Percentiles rank a stretch among this genome's conserved stretches.
These are phyloP conservation scores for Xerocomus potaroensis DNA, from an alignment of 768 basidiomycete genomes.

Conservation along the genomic window DNA sequence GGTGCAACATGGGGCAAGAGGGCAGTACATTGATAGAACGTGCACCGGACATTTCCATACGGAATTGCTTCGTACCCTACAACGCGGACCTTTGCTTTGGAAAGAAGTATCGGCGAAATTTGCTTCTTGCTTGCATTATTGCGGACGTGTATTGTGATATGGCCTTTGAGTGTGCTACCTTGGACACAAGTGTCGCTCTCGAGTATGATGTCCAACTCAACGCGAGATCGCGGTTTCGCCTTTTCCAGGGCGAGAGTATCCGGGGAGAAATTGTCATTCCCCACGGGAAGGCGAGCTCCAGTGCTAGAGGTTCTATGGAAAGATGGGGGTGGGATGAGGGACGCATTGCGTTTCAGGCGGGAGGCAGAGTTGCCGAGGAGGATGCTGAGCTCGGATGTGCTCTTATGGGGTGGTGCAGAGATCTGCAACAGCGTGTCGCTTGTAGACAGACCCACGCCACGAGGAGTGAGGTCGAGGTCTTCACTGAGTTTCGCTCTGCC, in stretches of 20 bases:
- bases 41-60: slow-evolving; percentile 55
- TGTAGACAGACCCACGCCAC: slow-evolving; percentile 35
- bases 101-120: slow-evolving; percentile 51
- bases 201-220: slow-evolving; percentile 78
- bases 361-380: slow-evolving; percentile 61
- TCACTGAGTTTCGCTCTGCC: slow-evolving; percentile 6
- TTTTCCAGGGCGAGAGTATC: slow-evolving; percentile 56
- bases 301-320: slow-evolving; percentile 7
- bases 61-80: slow-evolving; percentile 80
- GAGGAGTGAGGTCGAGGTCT: slow-evolving; percentile 3
- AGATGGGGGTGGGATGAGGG: slow-evolving; percentile 33
- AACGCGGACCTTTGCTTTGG: slow-evolving; percentile 73
- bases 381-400: slow-evolving; percentile 52
- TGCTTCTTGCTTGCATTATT: slow-evolving; percentile 51
- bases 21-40: slow-evolving; percentile 76
- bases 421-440: slow-evolving; percentile 51
- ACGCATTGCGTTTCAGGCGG: slow-evolving; percentile 51
- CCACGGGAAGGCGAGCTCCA: background rate
- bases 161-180: slow-evolving; percentile 68
- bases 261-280: slow-evolving; percentile 12
- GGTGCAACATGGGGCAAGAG: slow-evolving; percentile 48
- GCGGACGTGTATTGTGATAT: slow-evolving; percentile 61
- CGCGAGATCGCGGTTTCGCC: slow-evolving; percentile 66
- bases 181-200: slow-evolving; percentile 75
- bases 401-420: slow-evolving; percentile 45